These are phyloP conservation scores for Isatis lusitanica DNA, from an alignment of 441 rosid genomes.

Conservation along the genomic window DNA sequence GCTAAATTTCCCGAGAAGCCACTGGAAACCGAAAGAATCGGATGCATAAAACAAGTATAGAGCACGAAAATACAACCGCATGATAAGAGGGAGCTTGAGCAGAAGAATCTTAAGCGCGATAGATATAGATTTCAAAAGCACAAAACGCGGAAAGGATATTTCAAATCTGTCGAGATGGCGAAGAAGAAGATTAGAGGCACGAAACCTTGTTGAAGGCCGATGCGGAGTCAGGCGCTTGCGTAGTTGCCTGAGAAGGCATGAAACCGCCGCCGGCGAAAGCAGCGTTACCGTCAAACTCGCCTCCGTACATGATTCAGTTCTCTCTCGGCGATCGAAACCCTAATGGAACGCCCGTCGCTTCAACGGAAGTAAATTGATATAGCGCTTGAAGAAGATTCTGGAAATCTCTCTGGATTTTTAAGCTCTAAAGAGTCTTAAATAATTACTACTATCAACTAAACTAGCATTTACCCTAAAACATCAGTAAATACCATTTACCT, in stretches of 20 bases:
- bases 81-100: background rate
- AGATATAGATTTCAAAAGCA: background rate
- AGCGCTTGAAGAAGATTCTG: background rate
- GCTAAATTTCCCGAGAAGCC: slow-evolving; percentile 18
- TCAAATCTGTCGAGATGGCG: background rate
- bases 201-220: slow-evolving; percentile 51
- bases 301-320: slow-evolving; percentile 30
- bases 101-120: slow-evolving; percentile 5
- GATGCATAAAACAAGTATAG: background rate
- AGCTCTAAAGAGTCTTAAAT: background rate
- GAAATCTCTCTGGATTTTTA: background rate
- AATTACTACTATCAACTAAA: background rate
- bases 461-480: background rate
- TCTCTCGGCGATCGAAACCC: slow-evolving; percentile 24
- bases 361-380: background rate
- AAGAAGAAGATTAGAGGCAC: slow-evolving; percentile 4
- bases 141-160: background rate
- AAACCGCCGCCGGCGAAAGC: slow-evolving; percentile 94
- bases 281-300: slow-evolving; percentile 76
- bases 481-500: background rate
- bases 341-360: slow-evolving; percentile 20
- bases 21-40: slow-evolving; percentile 5
- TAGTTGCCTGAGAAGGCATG: slow-evolving; percentile 73
- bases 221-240: slow-evolving; percentile 49
- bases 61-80: background rate